phyloP scores from a whole-genome alignment of 1,139 yeast genomes.

The Magnusiomyces sp. region DNA sequence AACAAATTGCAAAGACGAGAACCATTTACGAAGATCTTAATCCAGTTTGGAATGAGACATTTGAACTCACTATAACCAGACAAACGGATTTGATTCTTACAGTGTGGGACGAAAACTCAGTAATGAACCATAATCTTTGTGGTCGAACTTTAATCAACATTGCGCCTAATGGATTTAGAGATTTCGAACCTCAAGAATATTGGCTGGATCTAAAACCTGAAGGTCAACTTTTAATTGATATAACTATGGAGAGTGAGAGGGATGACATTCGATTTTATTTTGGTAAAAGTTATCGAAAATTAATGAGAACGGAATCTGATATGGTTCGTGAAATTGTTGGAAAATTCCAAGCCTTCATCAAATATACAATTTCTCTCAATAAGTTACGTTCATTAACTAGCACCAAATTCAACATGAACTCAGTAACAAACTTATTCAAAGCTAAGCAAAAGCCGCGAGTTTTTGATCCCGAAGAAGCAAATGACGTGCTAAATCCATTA shows the following conservation, averaged over 20 bases:
- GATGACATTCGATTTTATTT: slow-evolving; percentile 70
- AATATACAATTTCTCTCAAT: slow-evolving; percentile 36
- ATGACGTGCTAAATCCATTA: slow-evolving; percentile 64
- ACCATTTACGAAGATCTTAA: slow-evolving; percentile 51
- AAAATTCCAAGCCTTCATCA: slow-evolving; percentile 43
- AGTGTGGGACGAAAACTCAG: slow-evolving; percentile 61
- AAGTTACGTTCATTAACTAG: slow-evolving; percentile 26
- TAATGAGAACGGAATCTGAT: slow-evolving; percentile 54
- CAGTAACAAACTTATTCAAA: slow-evolving; percentile 42
- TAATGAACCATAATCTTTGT: slow-evolving; percentile 54
- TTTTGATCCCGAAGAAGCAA: slow-evolving; percentile 44
- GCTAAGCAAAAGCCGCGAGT: slow-evolving; percentile 33
- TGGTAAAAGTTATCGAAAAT: slow-evolving; percentile 64
- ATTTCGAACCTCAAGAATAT: slow-evolving; percentile 55
- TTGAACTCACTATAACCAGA: slow-evolving; percentile 46
- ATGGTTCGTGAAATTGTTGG: slow-evolving; percentile 60
- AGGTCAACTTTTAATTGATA: slow-evolving; percentile 53
- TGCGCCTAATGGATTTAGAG: slow-evolving; percentile 57
- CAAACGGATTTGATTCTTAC: slow-evolving; percentile 43
- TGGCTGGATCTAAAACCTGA: slow-evolving; percentile 58
- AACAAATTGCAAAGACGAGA: slow-evolving; percentile 64
- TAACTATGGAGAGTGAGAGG: slow-evolving; percentile 71
- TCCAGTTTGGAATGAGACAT: slow-evolving; percentile 79
- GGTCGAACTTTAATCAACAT: slow-evolving; percentile 59
- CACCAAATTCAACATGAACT: slow-evolving; percentile 38